A percentile compares a stretch with the other conserved stretches of the same genome.
Conservation (phyloP, 2,329 filamentous ascomycete species). For the Cladosporium sp. region DNA sequence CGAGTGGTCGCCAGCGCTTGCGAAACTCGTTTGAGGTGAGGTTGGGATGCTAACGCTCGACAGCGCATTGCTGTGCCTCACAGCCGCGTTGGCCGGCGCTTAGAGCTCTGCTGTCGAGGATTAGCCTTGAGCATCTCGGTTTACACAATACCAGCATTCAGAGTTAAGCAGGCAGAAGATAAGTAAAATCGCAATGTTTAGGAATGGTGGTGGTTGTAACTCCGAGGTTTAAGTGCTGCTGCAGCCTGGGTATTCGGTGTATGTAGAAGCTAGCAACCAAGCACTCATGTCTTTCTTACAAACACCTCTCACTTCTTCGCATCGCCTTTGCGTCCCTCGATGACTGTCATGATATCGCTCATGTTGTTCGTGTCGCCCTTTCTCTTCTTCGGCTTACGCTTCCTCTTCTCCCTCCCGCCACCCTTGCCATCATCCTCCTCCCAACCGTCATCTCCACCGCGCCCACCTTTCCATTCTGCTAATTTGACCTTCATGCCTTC, state of each 20-base stretch:
- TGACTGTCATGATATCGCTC: constrained; percentile 38
- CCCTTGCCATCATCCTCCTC: constrained; percentile 41
- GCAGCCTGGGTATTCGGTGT: background rate
- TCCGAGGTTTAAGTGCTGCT: background rate
- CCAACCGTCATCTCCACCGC: constrained; percentile 44
- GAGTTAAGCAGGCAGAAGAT: background rate
- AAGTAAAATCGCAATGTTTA: background rate
- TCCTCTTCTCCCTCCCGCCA: constrained; percentile 70
- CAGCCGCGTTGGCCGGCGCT: constrained; percentile 18
- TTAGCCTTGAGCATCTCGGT: background rate
- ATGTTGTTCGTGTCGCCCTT: constrained; percentile 45
- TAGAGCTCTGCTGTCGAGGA: background rate
- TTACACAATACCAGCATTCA: too few species aligned
- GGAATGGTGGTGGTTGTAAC: background rate
- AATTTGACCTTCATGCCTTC: constrained; percentile 63
- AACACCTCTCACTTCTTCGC: constrained; percentile 31
- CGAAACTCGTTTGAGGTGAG: background rate
- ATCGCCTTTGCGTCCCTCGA: constrained; percentile 35
- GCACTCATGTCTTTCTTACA: background rate
- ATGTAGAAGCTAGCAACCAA: background rate
- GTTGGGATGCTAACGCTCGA: constrained; percentile 6
- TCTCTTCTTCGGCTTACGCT: constrained; percentile 71
- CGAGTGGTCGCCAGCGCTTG: constrained; percentile 7
- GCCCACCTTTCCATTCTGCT: constrained; percentile 59
- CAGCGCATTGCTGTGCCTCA: background rate